phyloP scores from a whole-genome alignment of 352 stramenopile species.

The Peronospora farinosa region DNA sequence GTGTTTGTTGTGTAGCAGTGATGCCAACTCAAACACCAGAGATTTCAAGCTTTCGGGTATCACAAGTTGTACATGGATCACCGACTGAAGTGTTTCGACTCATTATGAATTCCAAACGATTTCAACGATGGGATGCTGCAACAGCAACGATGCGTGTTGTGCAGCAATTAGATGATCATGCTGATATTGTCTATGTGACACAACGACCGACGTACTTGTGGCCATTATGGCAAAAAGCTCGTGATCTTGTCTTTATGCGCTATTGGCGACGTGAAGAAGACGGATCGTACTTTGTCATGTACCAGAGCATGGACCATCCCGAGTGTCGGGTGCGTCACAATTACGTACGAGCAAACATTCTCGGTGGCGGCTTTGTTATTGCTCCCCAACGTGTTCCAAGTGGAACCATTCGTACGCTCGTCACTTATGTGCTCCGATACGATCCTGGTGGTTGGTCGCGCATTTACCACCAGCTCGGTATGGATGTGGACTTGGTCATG shows the following conservation, averaged over 20 bases:
- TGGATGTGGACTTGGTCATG: constrained; percentile 83
- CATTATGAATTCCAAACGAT: constrained; percentile 81
- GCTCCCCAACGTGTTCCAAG: constrained; percentile 74
- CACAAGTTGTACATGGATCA: constrained; percentile 78
- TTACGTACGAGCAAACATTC: constrained; percentile 72
- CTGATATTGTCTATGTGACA: constrained; percentile 86
- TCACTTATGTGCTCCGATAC: constrained; percentile 80
- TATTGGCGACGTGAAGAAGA: constrained; percentile 87
- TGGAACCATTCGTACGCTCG: constrained; percentile 69
- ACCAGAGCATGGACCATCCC: constrained; percentile 81
- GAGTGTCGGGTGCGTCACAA: constrained; percentile 84
- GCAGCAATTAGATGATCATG: constrained; percentile 82
- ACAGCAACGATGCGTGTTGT: constrained; percentile 78
- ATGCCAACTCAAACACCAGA: constrained; percentile 66
- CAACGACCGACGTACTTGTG: constrained; percentile 80
- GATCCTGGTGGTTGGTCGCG: constrained; percentile 73
- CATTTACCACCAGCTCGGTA: constrained; percentile 84
- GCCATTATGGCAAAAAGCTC: constrained; percentile 82
- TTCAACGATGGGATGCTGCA: constrained; percentile 76
- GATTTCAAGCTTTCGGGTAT: constrained; percentile 78
- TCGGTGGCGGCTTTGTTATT: constrained; percentile 81
- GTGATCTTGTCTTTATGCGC: constrained; percentile 81
- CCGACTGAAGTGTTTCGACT: constrained; percentile 78
- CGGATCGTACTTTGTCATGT: constrained; percentile 88
- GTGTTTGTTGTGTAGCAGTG: constrained; percentile 62